These are phyloP conservation scores for Aspergillus conjunctus DNA, from an alignment of 495 filamentous ascomycete genomes.

Conservation along the genomic window DNA sequence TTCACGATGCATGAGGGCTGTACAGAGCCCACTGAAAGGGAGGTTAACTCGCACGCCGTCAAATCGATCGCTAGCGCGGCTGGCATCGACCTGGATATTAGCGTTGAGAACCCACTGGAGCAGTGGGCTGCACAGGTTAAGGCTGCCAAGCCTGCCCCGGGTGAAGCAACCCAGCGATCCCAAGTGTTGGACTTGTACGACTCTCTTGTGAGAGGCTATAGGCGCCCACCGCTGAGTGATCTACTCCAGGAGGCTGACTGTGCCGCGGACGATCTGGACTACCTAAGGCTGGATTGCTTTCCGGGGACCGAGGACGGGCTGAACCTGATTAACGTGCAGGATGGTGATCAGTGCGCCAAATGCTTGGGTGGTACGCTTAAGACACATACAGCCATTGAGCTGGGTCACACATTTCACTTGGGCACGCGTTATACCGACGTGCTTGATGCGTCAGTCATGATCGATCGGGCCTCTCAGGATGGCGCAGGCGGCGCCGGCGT, in stretches of 20 bases:
- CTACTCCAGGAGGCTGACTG: constrained; percentile 36
- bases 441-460: constrained; percentile 61
- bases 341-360: constrained; percentile 71
- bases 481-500: constrained; percentile 26
- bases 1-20: constrained; percentile 37
- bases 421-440: constrained; percentile 84
- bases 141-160: constrained; percentile 22
- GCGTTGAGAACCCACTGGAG: constrained; percentile 61
- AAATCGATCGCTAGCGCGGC: constrained; percentile 58
- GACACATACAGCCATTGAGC: constrained; percentile 74
- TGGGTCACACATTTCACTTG: constrained; percentile 94
- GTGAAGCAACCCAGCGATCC: constrained; percentile 22
- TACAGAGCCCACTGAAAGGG: constrained; percentile 42
- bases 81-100: constrained; percentile 71
- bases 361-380: constrained; percentile 66
- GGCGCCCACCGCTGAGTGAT: constrained; percentile 47
- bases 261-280: constrained; percentile 38
- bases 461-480: constrained; percentile 32
- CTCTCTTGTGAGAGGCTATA: constrained; percentile 46
- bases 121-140: constrained; percentile 57
- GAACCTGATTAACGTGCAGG: constrained; percentile 63
- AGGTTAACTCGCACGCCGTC: constrained; percentile 71
- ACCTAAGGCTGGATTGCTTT: constrained; percentile 45
- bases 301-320: constrained; percentile 42
- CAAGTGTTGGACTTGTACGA: constrained; percentile 48